Conservation (phyloP, 108 stramenopile species). For the Nitzschia sp. region DNA sequence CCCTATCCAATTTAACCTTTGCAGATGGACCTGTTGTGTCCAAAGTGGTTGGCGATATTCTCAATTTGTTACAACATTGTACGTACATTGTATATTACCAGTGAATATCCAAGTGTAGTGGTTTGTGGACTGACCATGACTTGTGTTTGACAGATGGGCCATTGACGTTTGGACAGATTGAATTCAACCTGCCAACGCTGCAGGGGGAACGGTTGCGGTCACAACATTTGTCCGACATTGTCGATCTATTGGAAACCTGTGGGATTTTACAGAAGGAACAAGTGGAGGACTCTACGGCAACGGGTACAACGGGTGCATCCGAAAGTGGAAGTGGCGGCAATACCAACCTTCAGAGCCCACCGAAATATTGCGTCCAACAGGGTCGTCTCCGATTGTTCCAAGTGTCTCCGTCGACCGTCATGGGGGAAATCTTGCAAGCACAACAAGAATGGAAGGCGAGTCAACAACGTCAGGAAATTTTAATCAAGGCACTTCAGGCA, state of each 20-base stretch:
- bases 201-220: conserved; percentile 9
- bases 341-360: neutral
- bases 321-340: neutral
- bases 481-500: conserved; percentile 20
- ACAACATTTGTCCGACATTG: conserved; percentile 14
- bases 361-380: conserved; percentile 20
- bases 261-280: conserved; percentile 24
- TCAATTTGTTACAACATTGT: conserved; percentile 34
- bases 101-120: too few species aligned
- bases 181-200: conserved; percentile 41
- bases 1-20: neutral
- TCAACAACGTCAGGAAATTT: conserved; percentile 32
- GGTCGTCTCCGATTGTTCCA: conserved; percentile 24
- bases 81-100: too few species aligned
- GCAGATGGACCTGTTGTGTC: conserved; percentile 12
- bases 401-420: conserved; percentile 23
- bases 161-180: conserved; percentile 35
- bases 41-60: conserved; percentile 23
- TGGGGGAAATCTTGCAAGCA: conserved; percentile 24
- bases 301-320: neutral
- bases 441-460: conserved; percentile 28
- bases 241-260: conserved; percentile 28
- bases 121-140: neutral
- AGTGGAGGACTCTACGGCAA: neutral
- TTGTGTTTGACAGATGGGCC: conserved; percentile 32